Percentiles rank a stretch among this genome's conserved stretches.
phyloP scores from a whole-genome alignment of 352 stramenopile genomes.

The Albugo candida region DNA sequence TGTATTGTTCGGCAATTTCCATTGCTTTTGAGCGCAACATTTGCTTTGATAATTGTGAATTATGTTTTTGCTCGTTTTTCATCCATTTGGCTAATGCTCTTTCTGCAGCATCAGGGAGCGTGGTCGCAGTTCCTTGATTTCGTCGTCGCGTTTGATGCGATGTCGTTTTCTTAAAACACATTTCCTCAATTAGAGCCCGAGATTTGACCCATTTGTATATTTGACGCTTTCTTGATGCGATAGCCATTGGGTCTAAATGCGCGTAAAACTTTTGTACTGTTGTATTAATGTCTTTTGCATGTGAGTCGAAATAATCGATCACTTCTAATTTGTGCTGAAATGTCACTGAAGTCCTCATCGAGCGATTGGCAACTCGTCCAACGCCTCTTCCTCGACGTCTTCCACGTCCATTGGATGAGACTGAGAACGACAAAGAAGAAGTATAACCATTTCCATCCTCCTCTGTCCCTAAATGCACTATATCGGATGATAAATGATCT shows the following conservation, averaged over 20 bases:
- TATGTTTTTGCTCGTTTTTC: conserved; percentile 3
- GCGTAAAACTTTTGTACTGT: conserved; percentile 18
- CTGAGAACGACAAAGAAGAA: not conserved
- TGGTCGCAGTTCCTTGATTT: conserved; percentile 19
- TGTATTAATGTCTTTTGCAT: conserved; percentile 18
- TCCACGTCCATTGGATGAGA: conserved; percentile 4
- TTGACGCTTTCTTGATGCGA: conserved; percentile 22
- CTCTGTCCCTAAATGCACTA: too few relatives aligned
- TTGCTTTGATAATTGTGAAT: conserved; percentile 8
- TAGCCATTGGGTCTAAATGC: conserved; percentile 5
- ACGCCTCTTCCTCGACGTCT: conserved; percentile 11
- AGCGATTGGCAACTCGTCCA: conserved; percentile 13
- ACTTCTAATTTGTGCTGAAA: conserved; percentile 22
- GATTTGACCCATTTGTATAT: conserved; percentile 29
- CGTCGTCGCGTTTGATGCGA: conserved; percentile 15
- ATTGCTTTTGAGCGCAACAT: conserved; percentile 16
- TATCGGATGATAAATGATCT: too few relatives aligned
- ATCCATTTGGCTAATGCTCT: conserved; percentile 19
- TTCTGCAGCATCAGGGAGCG: conserved; percentile 13
- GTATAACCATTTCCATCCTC: too few relatives aligned
- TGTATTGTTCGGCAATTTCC: conserved; percentile 17
- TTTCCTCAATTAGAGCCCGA: conserved; percentile 13
- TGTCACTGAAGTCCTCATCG: conserved; percentile 17
- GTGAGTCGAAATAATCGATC: conserved; percentile 19
- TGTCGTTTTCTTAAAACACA: conserved; percentile 21